Percentiles rank a stretch among this genome's conserved stretches.
Conservation (phyloP, 768 basidiomycete genomes). For the Mycena amicta region DNA sequence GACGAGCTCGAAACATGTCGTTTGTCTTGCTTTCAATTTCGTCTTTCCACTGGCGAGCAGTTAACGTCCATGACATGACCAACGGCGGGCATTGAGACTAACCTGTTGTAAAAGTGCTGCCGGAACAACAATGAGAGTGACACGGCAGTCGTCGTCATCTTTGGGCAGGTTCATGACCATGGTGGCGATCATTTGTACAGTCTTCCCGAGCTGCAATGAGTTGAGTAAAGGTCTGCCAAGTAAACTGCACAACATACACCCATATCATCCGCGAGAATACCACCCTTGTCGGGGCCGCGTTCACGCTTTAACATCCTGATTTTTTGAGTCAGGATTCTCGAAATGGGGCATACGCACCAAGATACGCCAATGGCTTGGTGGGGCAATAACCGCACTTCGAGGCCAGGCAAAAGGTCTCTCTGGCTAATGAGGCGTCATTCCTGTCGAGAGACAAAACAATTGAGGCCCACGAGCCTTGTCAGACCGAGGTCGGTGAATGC, state of each 20-base stretch:
- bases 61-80: constrained; percentile 34
- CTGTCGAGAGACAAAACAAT: background rate
- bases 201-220: constrained; percentile 64
- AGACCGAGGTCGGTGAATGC: constrained; percentile 58
- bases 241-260: too few species aligned
- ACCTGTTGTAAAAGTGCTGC: constrained; percentile 75
- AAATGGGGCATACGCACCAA: constrained; percentile 44
- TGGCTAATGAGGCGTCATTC: constrained; percentile 33
- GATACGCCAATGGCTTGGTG: constrained; percentile 80
- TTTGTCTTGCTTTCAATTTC: constrained; percentile 73
- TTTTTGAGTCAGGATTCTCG: background rate
- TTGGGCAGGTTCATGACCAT: constrained; percentile 69
- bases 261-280: constrained; percentile 77
- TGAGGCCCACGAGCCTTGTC: constrained; percentile 41
- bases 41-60: constrained; percentile 73
- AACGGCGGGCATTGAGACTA: constrained; percentile 1
- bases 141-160: constrained; percentile 45
- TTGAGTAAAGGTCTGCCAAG: too few species aligned
- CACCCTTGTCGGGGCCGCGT: constrained; percentile 52
- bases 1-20: constrained; percentile 58
- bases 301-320: constrained; percentile 74
- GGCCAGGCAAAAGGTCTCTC: constrained; percentile 62
- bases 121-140: constrained; percentile 76
- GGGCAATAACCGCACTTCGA: constrained; percentile 69
- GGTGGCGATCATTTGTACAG: constrained; percentile 79